Evolutionary conservation across 1,284 basidiomycete species (phyloP).

Genomic region (Cryptococcus amylolentus): DNA sequence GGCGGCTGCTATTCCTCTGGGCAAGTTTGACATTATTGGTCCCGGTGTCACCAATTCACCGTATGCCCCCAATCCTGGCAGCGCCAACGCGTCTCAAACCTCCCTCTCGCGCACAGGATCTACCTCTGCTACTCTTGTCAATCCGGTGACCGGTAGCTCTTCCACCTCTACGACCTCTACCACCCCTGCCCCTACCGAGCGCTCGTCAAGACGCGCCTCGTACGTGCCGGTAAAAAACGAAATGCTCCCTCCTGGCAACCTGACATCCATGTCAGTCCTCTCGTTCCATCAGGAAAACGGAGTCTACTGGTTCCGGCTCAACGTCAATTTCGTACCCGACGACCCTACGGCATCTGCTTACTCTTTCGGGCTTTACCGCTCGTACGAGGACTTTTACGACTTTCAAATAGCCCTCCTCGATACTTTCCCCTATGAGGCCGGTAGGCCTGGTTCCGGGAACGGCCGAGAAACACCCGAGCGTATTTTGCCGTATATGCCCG

Average conservation of each 20-base stretch:
- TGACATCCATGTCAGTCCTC: constrained; percentile 84
- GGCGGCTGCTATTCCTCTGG: constrained; percentile 89
- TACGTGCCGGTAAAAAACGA: constrained; percentile 39
- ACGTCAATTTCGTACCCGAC: constrained; percentile 82
- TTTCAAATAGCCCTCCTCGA: constrained; percentile 89
- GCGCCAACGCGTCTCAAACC: constrained; percentile 13
- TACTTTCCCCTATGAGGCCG: constrained; percentile 83
- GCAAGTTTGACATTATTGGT: constrained; percentile 72
- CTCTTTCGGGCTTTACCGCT: constrained; percentile 84
- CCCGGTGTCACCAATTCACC: constrained; percentile 45
- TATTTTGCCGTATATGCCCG: constrained; percentile 93
- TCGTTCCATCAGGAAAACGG: constrained; percentile 96
- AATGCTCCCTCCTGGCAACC: constrained; percentile 70
- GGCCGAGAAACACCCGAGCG: constrained; percentile 53
- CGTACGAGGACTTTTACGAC: constrained; percentile 98
- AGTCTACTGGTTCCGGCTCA: constrained; percentile 95
- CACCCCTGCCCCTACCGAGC: constrained; percentile 7
- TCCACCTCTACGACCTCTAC: constrained; percentile 10
- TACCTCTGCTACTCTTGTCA: constrained; percentile 20
- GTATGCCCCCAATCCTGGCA: constrained; percentile 28
- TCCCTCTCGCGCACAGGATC: constrained; percentile 31
- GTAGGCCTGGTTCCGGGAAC: constrained; percentile 54
- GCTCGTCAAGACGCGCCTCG: constrained; percentile 5
- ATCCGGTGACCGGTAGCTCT: constrained; percentile 2
- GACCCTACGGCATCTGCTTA: constrained; percentile 62